Conservation (phyloP, 2,329 filamentous ascomycete genomes). For the Microdochium paspali region DNA sequence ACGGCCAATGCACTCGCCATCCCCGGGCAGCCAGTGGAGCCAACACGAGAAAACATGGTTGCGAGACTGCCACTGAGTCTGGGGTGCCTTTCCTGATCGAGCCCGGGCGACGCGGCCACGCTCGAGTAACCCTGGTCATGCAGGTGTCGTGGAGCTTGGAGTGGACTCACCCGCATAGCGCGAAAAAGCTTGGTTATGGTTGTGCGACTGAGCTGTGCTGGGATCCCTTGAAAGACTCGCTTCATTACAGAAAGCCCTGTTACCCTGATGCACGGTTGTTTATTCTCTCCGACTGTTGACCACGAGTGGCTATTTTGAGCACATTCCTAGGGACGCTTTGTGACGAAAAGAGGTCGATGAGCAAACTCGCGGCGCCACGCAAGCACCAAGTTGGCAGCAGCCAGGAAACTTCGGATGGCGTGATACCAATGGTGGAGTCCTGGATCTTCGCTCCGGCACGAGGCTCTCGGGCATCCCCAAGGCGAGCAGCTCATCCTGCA, state of each 20-base stretch:
- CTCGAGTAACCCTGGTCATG: background rate
- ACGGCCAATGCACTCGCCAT: too few species aligned
- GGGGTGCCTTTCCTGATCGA: background rate
- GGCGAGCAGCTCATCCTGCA: too few species aligned
- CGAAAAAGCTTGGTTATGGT: background rate
- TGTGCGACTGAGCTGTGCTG: too few species aligned
- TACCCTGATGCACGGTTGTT: too few species aligned
- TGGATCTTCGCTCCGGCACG: too few species aligned
- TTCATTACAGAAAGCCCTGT: too few species aligned
- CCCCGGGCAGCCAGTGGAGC: too few species aligned
- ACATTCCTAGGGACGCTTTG: background rate
- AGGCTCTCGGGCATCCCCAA: too few species aligned
- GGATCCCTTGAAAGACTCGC: too few species aligned
- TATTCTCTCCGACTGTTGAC: too few species aligned
- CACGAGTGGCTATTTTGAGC: too few species aligned
- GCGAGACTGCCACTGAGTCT: background rate
- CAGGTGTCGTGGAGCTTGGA: background rate
- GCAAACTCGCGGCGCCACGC: background rate
- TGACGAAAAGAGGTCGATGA: background rate
- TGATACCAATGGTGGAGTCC: background rate
- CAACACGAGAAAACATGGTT: background rate
- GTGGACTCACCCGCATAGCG: background rate
- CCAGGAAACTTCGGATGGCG: background rate
- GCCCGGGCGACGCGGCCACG: background rate
- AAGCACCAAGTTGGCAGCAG: too few species aligned